Base-by-base conservation (phyloP, 495 filamentous ascomycete genomes). In the Trichocladium uniseriatum region DNA sequence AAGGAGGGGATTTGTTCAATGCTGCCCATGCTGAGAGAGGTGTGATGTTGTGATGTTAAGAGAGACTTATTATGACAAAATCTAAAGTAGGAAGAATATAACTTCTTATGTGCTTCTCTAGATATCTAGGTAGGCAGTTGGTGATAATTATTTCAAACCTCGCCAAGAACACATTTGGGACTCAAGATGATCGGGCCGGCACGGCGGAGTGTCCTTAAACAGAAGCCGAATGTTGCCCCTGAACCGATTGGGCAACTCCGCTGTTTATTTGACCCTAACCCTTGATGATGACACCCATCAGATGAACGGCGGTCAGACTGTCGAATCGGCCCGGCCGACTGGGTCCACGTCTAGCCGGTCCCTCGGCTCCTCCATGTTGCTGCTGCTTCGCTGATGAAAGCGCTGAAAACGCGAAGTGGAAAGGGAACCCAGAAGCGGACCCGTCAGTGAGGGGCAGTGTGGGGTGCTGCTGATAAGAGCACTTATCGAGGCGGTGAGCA, bases 401-500 rank as follows among this genome's bases (percentile, higher is more conserved):
- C 27, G 27, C 27, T 5, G 27, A 5, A 29, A 29, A 5, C 5
- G 27, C n/a, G n/a, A n/a, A n/a, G n/a, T n/a, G n/a, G n/a, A n/a
- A n/a, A n/a, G n/a, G n/a, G n/a, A n/a, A n/a, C n/a, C n/a, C n/a
- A n/a, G n/a, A n/a, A n/a, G n/a, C n/a, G n/a, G 24, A 27, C 24
- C 24, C 8, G 24, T 27, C 31, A 13, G 21, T 38, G 45, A 49
- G 45, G 46, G 42, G 51, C 38, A 50, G 9, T 38, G 50, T 34
- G 54, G 56, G 51, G 51, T 36, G 21, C 22, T 28, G 3, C 11
- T 38, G 50, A 59, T 56, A 59, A 53, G 34, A 14, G 28, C 14
- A 40, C 48, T 63, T 65, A 63, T 64, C 61, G 20, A n/a, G 55
- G 68, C 67, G 69, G 70, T 72, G 56, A 59, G 24, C 10, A 1